Base-by-base conservation (phyloP, 2,329 filamentous ascomycete genomes). In the Colletotrichum siamense region DNA sequence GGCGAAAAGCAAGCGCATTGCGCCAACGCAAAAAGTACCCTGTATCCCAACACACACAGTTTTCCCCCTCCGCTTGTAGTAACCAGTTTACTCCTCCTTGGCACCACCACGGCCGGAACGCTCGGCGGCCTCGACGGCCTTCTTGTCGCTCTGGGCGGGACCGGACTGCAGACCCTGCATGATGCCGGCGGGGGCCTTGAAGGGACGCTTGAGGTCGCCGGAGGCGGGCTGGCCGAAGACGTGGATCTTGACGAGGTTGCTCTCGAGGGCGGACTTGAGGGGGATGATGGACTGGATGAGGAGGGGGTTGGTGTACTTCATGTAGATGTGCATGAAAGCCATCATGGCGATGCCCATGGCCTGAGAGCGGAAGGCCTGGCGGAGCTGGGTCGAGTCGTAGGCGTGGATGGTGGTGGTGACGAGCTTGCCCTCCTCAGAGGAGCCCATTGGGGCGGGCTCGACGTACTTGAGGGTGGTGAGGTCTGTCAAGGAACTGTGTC, bases 231-330 rank as follows among this genome's bases (percentile, higher is more conserved):
- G 90, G 82, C 96, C 96, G 79, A 96, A 94, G 79, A 99, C 81
- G 88, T 99, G 95, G 83, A 99, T 96, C 92, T 99, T 98, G 90
- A 97, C 92, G 82, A 98, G 90, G 91, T 98, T 99, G 88, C 94
- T 91, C 91, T 99, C 97, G 86, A 99, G 92, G 62, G 96, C 96
- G 84, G 94, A 92, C 94, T 99, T 99, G 87, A 99, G 90, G 39
- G 97, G 97, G 84, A 99, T 97, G 89, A 99, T 98, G 86, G 95
- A 98, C 92, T 99, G 97, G 89, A 99, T 98, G 83, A 98, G 90
- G 68, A 99, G 95, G 57, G 97, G 97, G 93, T 99, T 99, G 89
- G 96, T 99, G 94, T 99, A 99, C 87, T 98, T 96, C 91, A 99
- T 95, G 93, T 99, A 99, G 78, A 99, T 80, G 89, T 99, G 97